These are phyloP conservation scores for Zalaria sp. DNA, from an alignment of 2,329 filamentous ascomycete genomes.

Conservation along the genomic window DNA sequence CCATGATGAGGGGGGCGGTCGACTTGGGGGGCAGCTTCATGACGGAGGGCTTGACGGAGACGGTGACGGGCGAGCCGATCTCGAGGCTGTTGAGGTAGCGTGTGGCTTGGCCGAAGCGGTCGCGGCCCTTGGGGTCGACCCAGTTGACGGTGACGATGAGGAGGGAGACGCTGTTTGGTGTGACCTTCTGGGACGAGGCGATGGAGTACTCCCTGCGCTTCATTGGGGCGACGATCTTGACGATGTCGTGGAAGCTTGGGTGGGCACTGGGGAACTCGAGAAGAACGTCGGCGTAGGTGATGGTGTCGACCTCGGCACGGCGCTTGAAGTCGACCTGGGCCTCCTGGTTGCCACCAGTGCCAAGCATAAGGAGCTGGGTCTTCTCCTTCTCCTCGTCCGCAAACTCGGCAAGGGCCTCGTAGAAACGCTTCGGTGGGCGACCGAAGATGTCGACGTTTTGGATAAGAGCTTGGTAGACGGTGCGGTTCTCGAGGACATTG, in stretches of 20 bases:
- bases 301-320: conserved; percentile 76
- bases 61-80: conserved; percentile 69
- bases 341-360: conserved; percentile 46
- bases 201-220: conserved; percentile 99
- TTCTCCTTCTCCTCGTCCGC: conserved; percentile 72
- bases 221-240: conserved; percentile 74
- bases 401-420: conserved; percentile 79
- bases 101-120: conserved; percentile 85
- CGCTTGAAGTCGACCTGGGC: conserved; percentile 86
- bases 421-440: conserved; percentile 94
- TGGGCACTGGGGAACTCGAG: conserved; percentile 82
- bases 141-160: conserved; percentile 97
- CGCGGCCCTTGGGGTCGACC: conserved; percentile 76
- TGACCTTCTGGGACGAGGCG: conserved; percentile 89
- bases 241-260: conserved; percentile 76
- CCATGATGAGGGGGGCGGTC: conserved; percentile 94
- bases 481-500: conserved; percentile 66
- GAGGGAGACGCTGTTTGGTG: conserved; percentile 74
- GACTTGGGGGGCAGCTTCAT: conserved; percentile 92
- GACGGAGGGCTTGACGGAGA: conserved; percentile 91
- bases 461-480: conserved; percentile 77
- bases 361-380: conserved; percentile 63
- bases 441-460: conserved; percentile 97
- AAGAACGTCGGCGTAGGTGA: conserved; percentile 83
- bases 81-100: conserved; percentile 69